phyloP scores from a whole-genome alignment of 352 stramenopile species.

The Phytopythium oedochilum region DNA sequence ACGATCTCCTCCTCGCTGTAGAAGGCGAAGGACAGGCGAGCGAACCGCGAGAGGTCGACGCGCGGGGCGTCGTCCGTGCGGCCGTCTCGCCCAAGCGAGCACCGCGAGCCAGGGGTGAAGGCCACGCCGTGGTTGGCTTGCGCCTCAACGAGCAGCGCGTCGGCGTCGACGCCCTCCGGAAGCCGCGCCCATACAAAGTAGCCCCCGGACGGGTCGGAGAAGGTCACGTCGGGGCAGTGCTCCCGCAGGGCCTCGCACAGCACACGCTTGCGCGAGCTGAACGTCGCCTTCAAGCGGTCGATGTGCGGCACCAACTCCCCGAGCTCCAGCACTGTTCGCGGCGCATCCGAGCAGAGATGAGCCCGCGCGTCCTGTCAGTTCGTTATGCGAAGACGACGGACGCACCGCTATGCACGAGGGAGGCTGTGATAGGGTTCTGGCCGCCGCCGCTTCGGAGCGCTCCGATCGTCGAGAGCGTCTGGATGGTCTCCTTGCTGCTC shows the following conservation, averaged over 20 bases:
- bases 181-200: conserved; percentile 87
- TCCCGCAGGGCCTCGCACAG: conserved; percentile 44
- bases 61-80: conserved; percentile 4
- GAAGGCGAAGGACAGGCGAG: conserved; percentile 77
- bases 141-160: conserved; percentile 47
- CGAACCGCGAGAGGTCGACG: conserved; percentile 33
- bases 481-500: conserved; percentile 50
- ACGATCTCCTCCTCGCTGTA: conserved; percentile 74
- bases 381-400: background rate
- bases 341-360: conserved; percentile 1
- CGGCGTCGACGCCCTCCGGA: conserved; percentile 34
- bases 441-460: conserved; percentile 87
- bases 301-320: conserved; percentile 45
- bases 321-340: conserved; percentile 49
- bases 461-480: conserved; percentile 58
- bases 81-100: conserved; percentile 30
- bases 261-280: conserved; percentile 32
- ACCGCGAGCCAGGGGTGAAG: conserved; percentile 73
- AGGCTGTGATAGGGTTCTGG: conserved; percentile 87
- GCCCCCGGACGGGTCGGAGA: conserved; percentile 60
- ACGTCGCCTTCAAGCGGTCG: conserved; percentile 30
- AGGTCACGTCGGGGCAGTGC: conserved; percentile 37
- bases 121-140: conserved; percentile 47
- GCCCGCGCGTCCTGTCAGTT: conserved; percentile 9
- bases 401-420: conserved; percentile 73